Conservation (phyloP, 257 asterid genomes). For the Vinca minor region DNA sequence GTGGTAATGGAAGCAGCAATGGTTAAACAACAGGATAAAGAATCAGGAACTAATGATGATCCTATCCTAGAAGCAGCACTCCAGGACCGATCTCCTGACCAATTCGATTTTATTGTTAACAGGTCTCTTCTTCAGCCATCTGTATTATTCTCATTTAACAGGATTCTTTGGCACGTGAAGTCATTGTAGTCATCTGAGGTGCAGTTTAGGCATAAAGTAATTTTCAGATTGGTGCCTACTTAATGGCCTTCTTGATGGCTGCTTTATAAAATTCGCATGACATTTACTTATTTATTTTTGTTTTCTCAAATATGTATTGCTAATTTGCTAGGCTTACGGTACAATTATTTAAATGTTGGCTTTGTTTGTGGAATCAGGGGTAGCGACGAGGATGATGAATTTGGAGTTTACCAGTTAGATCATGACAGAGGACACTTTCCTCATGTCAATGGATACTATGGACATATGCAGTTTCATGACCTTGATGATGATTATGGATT, state of each 20-base stretch:
- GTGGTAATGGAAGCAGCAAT: constrained; percentile 40
- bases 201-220: background rate
- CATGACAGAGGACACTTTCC: constrained; percentile 41
- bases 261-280: background rate
- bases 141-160: background rate
- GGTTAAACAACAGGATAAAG: constrained; percentile 39
- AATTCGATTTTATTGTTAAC: constrained; percentile 35
- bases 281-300: background rate
- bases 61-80: constrained; percentile 26
- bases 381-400: constrained; percentile 68
- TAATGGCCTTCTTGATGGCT: background rate
- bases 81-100: constrained; percentile 26
- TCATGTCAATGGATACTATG: constrained; percentile 48
- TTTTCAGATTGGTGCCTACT: background rate
- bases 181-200: background rate
- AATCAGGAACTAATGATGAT: constrained; percentile 26
- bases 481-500: constrained; percentile 43
- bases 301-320: background rate
- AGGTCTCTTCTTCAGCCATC: constrained; percentile 33
- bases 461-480: constrained; percentile 42
- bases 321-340: background rate
- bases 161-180: constrained; percentile 1
- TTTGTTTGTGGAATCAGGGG: constrained; percentile 43
- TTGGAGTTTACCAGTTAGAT: constrained; percentile 41
- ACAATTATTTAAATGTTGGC: constrained; percentile 9